phyloP scores from a whole-genome alignment of 345 rosid genomes.

The Sapria himalayana region DNA sequence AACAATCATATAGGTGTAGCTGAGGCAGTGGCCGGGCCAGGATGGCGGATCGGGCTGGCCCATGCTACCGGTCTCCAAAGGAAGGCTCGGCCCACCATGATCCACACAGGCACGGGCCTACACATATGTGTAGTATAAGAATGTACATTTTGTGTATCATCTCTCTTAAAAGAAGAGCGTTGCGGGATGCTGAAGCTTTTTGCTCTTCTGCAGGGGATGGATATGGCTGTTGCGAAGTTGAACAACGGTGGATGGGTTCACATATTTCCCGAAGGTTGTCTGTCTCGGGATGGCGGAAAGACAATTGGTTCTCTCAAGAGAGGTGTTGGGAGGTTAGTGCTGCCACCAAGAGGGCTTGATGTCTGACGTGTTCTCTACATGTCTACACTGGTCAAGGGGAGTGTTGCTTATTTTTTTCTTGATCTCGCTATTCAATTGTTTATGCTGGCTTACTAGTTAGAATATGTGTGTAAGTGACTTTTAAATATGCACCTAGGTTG shows the following conservation, averaged over 20 bases:
- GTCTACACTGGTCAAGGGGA: not conserved
- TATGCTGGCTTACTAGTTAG: not conserved
- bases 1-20: too few relatives aligned
- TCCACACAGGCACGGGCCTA: too few relatives aligned
- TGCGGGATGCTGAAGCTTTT: too few relatives aligned
- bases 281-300: slow-evolving; percentile 87
- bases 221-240: slow-evolving; percentile 72
- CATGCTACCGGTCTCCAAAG: too few relatives aligned
- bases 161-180: too few relatives aligned
- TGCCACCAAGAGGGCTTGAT: not conserved
- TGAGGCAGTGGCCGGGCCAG: too few relatives aligned
- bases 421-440: not conserved
- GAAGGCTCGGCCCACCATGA: too few relatives aligned
- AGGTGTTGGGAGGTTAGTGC: slow-evolving; percentile 77
- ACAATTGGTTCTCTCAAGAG: slow-evolving; percentile 65
- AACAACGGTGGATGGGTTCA: slow-evolving; percentile 95
- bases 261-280: slow-evolving; percentile 94
- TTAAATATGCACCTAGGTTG: slow-evolving; percentile 25
- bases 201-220: slow-evolving; percentile 54
- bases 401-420: not conserved
- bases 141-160: too few relatives aligned
- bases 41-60: too few relatives aligned
- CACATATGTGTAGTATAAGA: too few relatives aligned
- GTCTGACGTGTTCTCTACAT: not conserved
- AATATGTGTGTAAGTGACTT: not conserved